Evolutionary conservation across 2,329 filamentous ascomycete genomes (phyloP), one percentile per base, ranked within the genome.

Genomic region (Ophiosphaerella narmari): DNA sequence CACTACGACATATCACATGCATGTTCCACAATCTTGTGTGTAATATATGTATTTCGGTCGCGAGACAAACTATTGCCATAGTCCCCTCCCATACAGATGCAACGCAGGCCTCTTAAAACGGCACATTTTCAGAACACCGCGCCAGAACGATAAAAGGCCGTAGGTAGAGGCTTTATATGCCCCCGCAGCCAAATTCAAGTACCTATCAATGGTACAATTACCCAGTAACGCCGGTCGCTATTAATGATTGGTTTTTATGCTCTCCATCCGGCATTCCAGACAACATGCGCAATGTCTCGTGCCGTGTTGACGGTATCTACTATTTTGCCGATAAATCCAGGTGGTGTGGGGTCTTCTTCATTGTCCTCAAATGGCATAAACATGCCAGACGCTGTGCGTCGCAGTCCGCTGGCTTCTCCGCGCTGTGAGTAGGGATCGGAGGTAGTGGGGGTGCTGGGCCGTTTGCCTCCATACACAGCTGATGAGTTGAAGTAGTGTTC

Each of bases 331-430:
- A 95, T 83, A 47, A 95, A 80, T 39, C 88, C 87, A 43, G 80
- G 74, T 7, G 76, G 74, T 3, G 77, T 72, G 36, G 80, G 68
- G 73, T 83, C 80, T 44, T 82, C 78, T 57, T 91, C 89, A 52
- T 85, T 85, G 61, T 91, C 88, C 61, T 91, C 89, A 62, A 87
- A 88, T 7, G 91, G 90, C 88, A 95, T 92, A 64, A 96, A 88
- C 90, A 96, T 95, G 60, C 91, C 91, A 34, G 90, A 94, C 43
- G 86, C 80, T 16, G 90, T 95, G 60, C 91, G 82, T 55, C 87
- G 85, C 79, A 95, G 86, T 44, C 86, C 86, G 14, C 71, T 69
- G 3, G 62, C 59, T 39, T 64, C 56, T 7, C 59, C 52, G 29
- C 61, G 59, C 50, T 59, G 52, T 35, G 56, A 52, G 33, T 65